Evolutionary conservation across 1,284 basidiomycete species (phyloP), one percentile per base, ranked within the genome.

Genomic region (Boletus sp.): DNA sequence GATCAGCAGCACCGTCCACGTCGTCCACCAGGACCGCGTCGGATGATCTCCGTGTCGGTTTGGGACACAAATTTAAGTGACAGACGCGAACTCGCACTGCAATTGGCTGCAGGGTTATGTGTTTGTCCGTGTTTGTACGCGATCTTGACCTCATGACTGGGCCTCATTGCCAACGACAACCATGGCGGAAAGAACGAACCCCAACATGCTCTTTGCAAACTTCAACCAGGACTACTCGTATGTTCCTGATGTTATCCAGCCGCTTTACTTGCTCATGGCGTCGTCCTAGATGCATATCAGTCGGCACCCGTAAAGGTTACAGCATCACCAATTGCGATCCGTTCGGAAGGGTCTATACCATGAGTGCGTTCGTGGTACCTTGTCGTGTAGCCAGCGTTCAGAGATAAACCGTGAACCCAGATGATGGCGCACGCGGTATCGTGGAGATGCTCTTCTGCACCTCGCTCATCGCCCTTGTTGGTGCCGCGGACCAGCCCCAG

Each of bases 401-500:
- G 32, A 8, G 4, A 8, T 26, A 9, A 42, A 51, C 16, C 9
- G 7, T 4, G 5, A 25, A 35, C 9, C 4, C 51, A 89, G 94
- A 88, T 61, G 92, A 96, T 56, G 94, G 94, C 3, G 91, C 95
- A 0, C 83, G 89, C 13, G 93, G 92, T 22, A 94, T 96, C 53
- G 94, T 98, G 10, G 95, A 99, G 70, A 99, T 99, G 95, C 78
- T 99, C 51, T 99, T 99, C 74, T 97, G 94, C 72, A 99, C 96
- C 4, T 96, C 93, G 8, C 80, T 99, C 51, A 93, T 99, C 45
- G 95, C 95, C 0, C 77, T 99, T 30, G 95, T 99, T 23, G 94
- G 95, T 10, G 92, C 92, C 0, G 91, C 91, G 8, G 93, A 97
- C 71, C 84, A 88, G 45, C 87, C 88, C 12, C 82, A 86, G 50